These are phyloP conservation scores for Tritrichomonas musculus DNA, from an alignment of 208 protist species.

Conservation along the genomic window DNA sequence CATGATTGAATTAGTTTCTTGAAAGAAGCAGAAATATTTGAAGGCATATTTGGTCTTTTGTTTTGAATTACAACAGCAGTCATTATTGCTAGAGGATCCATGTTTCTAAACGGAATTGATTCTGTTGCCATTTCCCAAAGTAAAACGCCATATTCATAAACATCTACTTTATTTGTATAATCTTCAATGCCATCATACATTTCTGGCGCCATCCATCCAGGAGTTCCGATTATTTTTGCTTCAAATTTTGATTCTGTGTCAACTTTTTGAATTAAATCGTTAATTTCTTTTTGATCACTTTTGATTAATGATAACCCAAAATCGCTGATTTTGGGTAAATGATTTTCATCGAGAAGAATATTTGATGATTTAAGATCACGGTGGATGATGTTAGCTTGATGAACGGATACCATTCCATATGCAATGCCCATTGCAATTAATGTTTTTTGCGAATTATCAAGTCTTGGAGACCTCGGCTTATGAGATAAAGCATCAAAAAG, in stretches of 20 bases:
- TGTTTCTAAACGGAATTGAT: not conserved
- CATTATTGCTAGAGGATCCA: not conserved
- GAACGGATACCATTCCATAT: not conserved
- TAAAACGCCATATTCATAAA: not conserved
- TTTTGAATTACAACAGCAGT: not conserved
- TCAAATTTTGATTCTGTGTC: not conserved
- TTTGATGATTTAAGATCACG: not conserved
- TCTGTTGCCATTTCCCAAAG: not conserved
- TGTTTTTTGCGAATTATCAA: not conserved
- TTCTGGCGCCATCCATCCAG: not conserved
- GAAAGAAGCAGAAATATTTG: not conserved
- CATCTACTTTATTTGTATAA: conserved; percentile 16
- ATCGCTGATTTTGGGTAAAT: not conserved
- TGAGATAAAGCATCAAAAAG: not conserved
- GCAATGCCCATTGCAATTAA: conserved; percentile 12
- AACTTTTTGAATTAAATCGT: no score
- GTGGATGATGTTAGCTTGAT: not conserved
- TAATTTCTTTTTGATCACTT: not conserved
- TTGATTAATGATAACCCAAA: not conserved
- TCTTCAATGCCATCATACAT: not conserved
- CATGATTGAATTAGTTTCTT: not conserved
- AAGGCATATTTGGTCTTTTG: not conserved
- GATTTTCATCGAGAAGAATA: not conserved
- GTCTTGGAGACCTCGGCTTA: not conserved
- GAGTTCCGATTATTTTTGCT: not conserved